Conservation (phyloP, 129 eudicot genomes). For the Lactuca sativa region DNA sequence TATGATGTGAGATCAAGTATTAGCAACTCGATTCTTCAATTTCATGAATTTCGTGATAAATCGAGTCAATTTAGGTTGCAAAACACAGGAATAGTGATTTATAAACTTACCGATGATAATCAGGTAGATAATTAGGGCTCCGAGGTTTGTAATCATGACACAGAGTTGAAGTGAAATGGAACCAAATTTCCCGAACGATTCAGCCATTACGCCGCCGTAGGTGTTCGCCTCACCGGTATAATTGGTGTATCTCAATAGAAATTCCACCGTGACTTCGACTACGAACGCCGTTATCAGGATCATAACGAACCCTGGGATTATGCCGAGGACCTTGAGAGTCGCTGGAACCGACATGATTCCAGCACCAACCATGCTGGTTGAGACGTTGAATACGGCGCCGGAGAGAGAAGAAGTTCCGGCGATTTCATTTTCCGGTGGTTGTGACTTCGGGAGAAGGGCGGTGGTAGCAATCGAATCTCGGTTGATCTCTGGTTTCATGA, state of each 20-base stretch:
- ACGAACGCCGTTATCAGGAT: slow-evolving; percentile 58
- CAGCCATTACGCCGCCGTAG: slow-evolving; percentile 84
- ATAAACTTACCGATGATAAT: slow-evolving; percentile 71
- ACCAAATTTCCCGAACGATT: slow-evolving; percentile 84
- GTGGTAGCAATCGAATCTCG: slow-evolving; percentile 27
- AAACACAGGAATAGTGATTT: background rate
- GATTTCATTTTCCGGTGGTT: slow-evolving; percentile 18
- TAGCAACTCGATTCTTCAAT: background rate
- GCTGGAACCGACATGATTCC: slow-evolving; percentile 99
- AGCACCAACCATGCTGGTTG: slow-evolving; percentile 92
- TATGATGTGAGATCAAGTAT: slow-evolving; percentile 21
- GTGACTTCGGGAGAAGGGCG: slow-evolving; percentile 51
- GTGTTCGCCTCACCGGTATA: slow-evolving; percentile 57
- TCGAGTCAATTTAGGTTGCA: background rate
- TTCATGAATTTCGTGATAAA: background rate
- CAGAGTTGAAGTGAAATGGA: slow-evolving; percentile 65
- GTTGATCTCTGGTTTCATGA: slow-evolving; percentile 38
- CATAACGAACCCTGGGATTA: slow-evolving; percentile 67
- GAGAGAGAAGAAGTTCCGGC: slow-evolving; percentile 49
- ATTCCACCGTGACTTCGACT: slow-evolving; percentile 84
- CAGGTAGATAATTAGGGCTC: slow-evolving; percentile 82
- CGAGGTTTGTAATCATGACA: slow-evolving; percentile 72
- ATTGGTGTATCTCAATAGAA: slow-evolving; percentile 69
- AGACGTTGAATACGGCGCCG: slow-evolving; percentile 80
- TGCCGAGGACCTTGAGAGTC: slow-evolving; percentile 80